phyloP scores from a whole-genome alignment of 1,139 yeast genomes.

The Pichia sp. region DNA sequence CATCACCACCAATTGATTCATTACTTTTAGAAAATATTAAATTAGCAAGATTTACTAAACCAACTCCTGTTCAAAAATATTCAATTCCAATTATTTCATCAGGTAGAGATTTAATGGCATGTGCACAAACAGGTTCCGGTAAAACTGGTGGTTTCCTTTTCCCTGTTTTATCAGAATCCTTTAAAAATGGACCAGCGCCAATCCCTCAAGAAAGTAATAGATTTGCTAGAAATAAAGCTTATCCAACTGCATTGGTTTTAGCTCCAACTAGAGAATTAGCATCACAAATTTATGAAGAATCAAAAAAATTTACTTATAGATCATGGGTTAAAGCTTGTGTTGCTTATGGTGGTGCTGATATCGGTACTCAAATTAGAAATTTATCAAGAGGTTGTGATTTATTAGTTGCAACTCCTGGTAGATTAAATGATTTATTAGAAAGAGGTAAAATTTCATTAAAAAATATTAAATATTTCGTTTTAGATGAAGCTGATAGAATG shows the following conservation, averaged over 20 bases:
- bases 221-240: constrained; percentile 68
- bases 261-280: constrained; percentile 99
- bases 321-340: constrained; percentile 98
- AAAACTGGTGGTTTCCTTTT: constrained; percentile 99
- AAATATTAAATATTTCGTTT: constrained; percentile 87
- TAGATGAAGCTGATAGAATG: constrained; percentile 99
- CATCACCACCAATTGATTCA: constrained; percentile 86
- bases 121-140: constrained; percentile 99
- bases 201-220: constrained; percentile 47
- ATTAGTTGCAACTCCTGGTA: constrained; percentile 98
- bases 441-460: constrained; percentile 88
- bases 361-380: constrained; percentile 79
- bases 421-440: constrained; percentile 91
- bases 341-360: constrained; percentile 97
- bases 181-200: constrained; percentile 75
- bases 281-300: constrained; percentile 93
- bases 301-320: constrained; percentile 92
- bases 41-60: constrained; percentile 85
- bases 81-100: constrained; percentile 94
- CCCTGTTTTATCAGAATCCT: constrained; percentile 94
- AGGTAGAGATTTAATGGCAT: constrained; percentile 98
- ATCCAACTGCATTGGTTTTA: constrained; percentile 89
- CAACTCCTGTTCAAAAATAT: constrained; percentile 98
- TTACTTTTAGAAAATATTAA: constrained; percentile 82
- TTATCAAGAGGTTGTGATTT: constrained; percentile 93